Evolutionary conservation across 805 yeast species (phyloP).

Genomic region (Ogataea dorogensis): DNA sequence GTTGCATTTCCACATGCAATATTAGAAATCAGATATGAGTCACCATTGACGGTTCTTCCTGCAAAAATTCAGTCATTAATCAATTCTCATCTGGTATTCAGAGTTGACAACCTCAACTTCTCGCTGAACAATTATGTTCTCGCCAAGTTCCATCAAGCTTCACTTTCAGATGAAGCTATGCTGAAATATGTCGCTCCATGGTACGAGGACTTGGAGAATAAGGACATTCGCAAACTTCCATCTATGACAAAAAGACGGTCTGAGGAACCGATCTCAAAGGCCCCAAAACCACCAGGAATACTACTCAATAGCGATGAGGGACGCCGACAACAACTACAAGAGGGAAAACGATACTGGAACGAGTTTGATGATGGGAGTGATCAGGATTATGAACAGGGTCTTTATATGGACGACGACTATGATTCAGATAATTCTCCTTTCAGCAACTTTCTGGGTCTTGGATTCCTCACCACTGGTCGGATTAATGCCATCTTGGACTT

Average conservation of each 20-base stretch:
- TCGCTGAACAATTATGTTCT: slow-evolving; percentile 33
- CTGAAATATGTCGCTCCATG: slow-evolving; percentile 33
- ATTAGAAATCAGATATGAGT: slow-evolving; percentile 47
- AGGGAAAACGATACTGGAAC: slow-evolving; percentile 53
- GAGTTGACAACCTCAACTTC: slow-evolving; percentile 39
- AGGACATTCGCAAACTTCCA: slow-evolving; percentile 48
- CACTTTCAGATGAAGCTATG: slow-evolving; percentile 24
- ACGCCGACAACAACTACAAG: slow-evolving; percentile 12
- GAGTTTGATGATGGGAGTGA: slow-evolving; percentile 66
- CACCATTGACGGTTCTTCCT: slow-evolving; percentile 35
- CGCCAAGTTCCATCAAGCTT: slow-evolving; percentile 23
- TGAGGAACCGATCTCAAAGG: slow-evolving; percentile 3
- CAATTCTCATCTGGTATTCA: slow-evolving; percentile 47
- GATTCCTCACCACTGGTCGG: slow-evolving; percentile 22
- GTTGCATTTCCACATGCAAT: slow-evolving; percentile 47
- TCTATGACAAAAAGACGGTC: slow-evolving; percentile 13
- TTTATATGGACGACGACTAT: slow-evolving; percentile 39
- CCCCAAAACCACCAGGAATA: slow-evolving; percentile 24
- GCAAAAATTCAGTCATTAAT: slow-evolving; percentile 38
- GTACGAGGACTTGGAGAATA: slow-evolving; percentile 27
- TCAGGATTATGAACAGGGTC: slow-evolving; percentile 38
- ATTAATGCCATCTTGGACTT: slow-evolving; percentile 25
- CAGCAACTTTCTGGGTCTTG: slow-evolving; percentile 19
- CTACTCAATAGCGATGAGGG: slow-evolving; percentile 32
- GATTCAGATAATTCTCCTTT: slow-evolving; percentile 22